These are phyloP conservation scores for Tricholoma furcatifolium DNA, from an alignment of 768 basidiomycete species.

Conservation along the genomic window DNA sequence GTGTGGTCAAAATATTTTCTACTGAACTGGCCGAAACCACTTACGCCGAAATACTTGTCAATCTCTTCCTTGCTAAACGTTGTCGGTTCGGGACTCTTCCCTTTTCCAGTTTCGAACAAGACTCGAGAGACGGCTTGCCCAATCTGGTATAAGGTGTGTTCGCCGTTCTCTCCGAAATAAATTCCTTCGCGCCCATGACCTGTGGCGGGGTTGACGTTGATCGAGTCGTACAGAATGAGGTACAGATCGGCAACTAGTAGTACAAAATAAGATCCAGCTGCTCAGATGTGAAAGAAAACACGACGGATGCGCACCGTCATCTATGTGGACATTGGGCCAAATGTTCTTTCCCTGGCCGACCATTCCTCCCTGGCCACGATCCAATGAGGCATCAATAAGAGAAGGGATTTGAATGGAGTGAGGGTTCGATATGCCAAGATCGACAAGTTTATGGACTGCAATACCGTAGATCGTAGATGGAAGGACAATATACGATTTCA, in stretches of 20 bases:
- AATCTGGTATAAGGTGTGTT: conserved; percentile 44
- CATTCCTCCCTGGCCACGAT: conserved; percentile 49
- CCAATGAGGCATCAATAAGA: conserved; percentile 43
- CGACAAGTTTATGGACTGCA: conserved; percentile 44
- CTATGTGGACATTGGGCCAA: conserved; percentile 57
- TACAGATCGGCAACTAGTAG: conserved; percentile 32
- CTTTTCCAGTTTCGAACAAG: conserved; percentile 36
- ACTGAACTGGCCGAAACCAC: conserved; percentile 1
- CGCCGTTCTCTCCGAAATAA: conserved; percentile 54
- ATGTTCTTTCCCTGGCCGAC: conserved; percentile 57
- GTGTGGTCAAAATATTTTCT: not conserved
- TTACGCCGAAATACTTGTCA: conserved; percentile 36
- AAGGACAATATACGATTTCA: conserved; percentile 48
- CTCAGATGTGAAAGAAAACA: not conserved
- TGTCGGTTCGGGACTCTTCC: conserved; percentile 38
- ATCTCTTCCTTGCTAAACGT: conserved; percentile 46
- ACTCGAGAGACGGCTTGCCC: conserved; percentile 36
- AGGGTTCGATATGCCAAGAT: conserved; percentile 50
- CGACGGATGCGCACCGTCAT: conserved; percentile 40
- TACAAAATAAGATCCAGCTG: not conserved
- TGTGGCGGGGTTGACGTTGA: conserved; percentile 24
- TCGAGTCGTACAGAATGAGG: conserved; percentile 37
- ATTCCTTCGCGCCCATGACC: conserved; percentile 50
- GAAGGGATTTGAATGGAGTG: conserved; percentile 52
- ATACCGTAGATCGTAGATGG: conserved; percentile 63